A percentile compares a stretch with the other conserved stretches of the same genome.
These are phyloP conservation scores for Aspergillus asperescens DNA, from an alignment of 495 filamentous ascomycete genomes.

Conservation along the genomic window DNA sequence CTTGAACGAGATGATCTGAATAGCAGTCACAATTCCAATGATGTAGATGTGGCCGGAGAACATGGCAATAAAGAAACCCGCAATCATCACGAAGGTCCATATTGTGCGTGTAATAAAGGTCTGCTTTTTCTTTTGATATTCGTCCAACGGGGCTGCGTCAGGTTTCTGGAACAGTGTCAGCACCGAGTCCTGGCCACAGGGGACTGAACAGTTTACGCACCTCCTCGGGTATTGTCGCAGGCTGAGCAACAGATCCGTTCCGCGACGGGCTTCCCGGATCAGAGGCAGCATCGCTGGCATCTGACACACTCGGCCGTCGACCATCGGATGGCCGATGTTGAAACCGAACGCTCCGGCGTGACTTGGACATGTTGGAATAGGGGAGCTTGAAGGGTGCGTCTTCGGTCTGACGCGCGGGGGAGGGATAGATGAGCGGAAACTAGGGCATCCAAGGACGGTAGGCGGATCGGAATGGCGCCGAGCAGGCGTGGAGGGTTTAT, in stretches of 20 bases:
- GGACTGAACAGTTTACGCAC: constrained; percentile 21
- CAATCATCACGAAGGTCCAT: constrained; percentile 99
- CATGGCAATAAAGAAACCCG: constrained; percentile 80
- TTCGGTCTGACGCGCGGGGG: constrained; percentile 14
- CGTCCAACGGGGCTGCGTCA: constrained; percentile 50
- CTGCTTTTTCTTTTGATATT: constrained; percentile 97
- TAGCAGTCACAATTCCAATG: constrained; percentile 79
- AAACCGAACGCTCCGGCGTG: constrained; percentile 80
- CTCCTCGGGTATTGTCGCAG: constrained; percentile 47
- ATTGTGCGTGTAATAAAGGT: constrained; percentile 96
- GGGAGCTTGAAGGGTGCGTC: constrained; percentile 5
- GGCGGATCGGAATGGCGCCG: constrained; percentile 13
- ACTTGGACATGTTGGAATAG: constrained; percentile 57
- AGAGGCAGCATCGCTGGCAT: constrained; percentile 70
- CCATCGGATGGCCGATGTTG: constrained; percentile 54
- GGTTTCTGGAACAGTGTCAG: constrained; percentile 33
- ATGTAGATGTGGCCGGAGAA: constrained; percentile 97
- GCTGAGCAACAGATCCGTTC: constrained; percentile 41
- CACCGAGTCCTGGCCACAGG: neutral
- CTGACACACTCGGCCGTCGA: constrained; percentile 66
- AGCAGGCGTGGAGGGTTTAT: constrained; percentile 4
- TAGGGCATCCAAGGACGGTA: constrained; percentile 15
- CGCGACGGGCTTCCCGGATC: constrained; percentile 53
- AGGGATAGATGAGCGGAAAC: constrained; percentile 20
- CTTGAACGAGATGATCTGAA: constrained; percentile 98